These are phyloP conservation scores for Pugionium cornutum DNA, from an alignment of 345 rosid genomes.

Conservation along the genomic window DNA sequence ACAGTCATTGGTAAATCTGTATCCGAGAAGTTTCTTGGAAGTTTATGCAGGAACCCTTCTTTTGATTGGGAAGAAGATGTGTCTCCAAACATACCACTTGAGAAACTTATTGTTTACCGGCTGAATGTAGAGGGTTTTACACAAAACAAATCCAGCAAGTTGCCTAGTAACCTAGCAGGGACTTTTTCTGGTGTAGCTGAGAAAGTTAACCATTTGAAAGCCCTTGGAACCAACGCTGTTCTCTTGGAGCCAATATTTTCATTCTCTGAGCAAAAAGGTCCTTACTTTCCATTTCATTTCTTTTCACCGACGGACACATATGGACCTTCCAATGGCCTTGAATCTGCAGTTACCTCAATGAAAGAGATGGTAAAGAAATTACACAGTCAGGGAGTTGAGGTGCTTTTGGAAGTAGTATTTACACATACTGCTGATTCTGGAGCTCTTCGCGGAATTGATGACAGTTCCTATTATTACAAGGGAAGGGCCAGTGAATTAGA, in stretches of 20 bases:
- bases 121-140: conserved; percentile 76
- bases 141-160: conserved; percentile 65
- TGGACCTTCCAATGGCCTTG: conserved; percentile 56
- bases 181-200: conserved; percentile 74
- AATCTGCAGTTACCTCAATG: conserved; percentile 62
- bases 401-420: conserved; percentile 81
- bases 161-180: conserved; percentile 60
- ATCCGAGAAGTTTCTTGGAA: conserved; percentile 54
- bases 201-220: conserved; percentile 67
- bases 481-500: conserved; percentile 42
- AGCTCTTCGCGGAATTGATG: conserved; percentile 75
- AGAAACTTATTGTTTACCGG: conserved; percentile 66
- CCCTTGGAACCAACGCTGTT: conserved; percentile 82
- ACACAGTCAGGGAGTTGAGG: conserved; percentile 78
- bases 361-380: conserved; percentile 88
- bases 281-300: conserved; percentile 82
- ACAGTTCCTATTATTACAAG: conserved; percentile 56
- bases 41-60: conserved; percentile 51
- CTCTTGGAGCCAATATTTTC: conserved; percentile 80
- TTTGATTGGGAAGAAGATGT: conserved; percentile 82
- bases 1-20: conserved; percentile 45
- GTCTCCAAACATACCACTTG: conserved; percentile 60
- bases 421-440: conserved; percentile 69
- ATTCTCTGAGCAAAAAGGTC: conserved; percentile 65
- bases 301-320: conserved; percentile 61